Percentiles rank a stretch among this genome's conserved stretches.
Evolutionary conservation across 23 red algal genomes (phyloP).

Genomic region (Agarophyton chilense): DNA sequence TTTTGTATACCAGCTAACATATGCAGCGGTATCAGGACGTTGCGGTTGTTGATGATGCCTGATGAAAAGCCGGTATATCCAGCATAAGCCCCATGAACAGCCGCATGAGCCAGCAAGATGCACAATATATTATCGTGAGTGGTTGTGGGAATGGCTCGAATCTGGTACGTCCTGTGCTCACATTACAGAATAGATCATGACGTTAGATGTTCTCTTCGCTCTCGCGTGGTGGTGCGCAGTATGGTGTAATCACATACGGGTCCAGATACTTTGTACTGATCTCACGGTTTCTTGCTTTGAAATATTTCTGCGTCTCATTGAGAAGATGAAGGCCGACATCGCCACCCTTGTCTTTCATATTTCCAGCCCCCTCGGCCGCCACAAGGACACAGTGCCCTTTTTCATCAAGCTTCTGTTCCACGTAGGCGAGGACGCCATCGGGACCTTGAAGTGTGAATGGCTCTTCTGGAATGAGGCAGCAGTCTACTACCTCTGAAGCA

Average conservation of each 20-base stretch:
- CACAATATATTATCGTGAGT: slow-evolving; percentile 92
- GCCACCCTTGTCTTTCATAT: slow-evolving; percentile 54
- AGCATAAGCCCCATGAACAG: slow-evolving; percentile 91
- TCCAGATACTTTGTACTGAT: slow-evolving; percentile 93
- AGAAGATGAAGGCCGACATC: slow-evolving; percentile 83
- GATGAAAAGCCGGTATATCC: slow-evolving; percentile 85
- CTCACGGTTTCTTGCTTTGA: slow-evolving; percentile 59
- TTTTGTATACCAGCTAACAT: slow-evolving; percentile 83
- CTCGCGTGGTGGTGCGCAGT: not conserved
- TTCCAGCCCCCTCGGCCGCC: slow-evolving; percentile 90
- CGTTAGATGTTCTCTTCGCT: not conserved
- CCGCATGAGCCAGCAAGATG: slow-evolving; percentile 90
- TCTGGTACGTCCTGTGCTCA: slow-evolving; percentile 73
- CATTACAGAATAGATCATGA: not conserved
- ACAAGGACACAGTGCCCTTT: slow-evolving; percentile 86
- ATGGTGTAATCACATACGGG: slow-evolving; percentile 42
- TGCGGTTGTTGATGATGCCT: slow-evolving; percentile 81
- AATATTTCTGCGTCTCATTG: slow-evolving; percentile 73
- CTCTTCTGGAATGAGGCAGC: slow-evolving; percentile 91
- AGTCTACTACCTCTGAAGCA: slow-evolving; percentile 86
- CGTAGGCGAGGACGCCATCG: slow-evolving; percentile 73
- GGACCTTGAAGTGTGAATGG: slow-evolving; percentile 73
- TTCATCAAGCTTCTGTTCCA: slow-evolving; percentile 64
- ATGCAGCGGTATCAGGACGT: slow-evolving; percentile 86
- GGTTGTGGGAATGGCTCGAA: slow-evolving; percentile 76